phyloP scores from a whole-genome alignment of 169 alveolate species.

The Eimeria praecox region DNA sequence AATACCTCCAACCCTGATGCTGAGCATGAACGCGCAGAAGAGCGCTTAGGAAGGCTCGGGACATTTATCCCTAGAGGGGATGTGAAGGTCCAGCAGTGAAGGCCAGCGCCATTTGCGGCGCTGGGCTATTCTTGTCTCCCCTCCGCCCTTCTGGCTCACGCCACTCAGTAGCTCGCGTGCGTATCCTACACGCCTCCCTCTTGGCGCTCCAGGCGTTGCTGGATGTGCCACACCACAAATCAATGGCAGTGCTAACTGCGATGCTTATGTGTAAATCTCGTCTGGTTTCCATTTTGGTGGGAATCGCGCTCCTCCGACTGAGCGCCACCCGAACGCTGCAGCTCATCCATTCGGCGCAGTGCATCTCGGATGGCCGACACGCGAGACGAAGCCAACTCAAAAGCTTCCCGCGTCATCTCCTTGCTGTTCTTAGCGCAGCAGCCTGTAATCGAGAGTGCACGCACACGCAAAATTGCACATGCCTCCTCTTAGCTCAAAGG shows the following conservation, averaged over 20 bases:
- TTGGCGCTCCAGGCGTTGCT: not conserved
- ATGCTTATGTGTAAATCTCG: not conserved
- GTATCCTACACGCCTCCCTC: not conserved
- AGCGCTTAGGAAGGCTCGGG: not conserved
- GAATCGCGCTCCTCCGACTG: slow-evolving; percentile 40
- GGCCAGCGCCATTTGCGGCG: not conserved
- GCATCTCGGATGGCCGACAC: slow-evolving; percentile 42
- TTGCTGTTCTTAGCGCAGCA: slow-evolving; percentile 41
- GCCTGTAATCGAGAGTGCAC: not conserved
- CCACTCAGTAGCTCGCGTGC: not conserved
- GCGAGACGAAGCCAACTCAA: slow-evolving; percentile 66
- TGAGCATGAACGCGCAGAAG: not conserved
- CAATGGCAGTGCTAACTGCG: not conserved
- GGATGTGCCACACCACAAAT: not conserved
- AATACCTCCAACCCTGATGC: not conserved
- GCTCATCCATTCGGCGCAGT: slow-evolving; percentile 60
- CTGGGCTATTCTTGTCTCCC: not conserved
- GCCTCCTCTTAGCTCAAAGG: not conserved
- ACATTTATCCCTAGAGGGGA: not conserved
- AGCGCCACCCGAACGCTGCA: not conserved
- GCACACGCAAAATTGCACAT: not conserved
- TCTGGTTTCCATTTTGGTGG: not conserved
- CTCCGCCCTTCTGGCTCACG: not conserved
- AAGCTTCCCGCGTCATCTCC: slow-evolving; percentile 71
- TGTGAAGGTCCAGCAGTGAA: not conserved